Conservation (phyloP, 2,329 filamentous ascomycete species). For the Monosporascus sp. region DNA sequence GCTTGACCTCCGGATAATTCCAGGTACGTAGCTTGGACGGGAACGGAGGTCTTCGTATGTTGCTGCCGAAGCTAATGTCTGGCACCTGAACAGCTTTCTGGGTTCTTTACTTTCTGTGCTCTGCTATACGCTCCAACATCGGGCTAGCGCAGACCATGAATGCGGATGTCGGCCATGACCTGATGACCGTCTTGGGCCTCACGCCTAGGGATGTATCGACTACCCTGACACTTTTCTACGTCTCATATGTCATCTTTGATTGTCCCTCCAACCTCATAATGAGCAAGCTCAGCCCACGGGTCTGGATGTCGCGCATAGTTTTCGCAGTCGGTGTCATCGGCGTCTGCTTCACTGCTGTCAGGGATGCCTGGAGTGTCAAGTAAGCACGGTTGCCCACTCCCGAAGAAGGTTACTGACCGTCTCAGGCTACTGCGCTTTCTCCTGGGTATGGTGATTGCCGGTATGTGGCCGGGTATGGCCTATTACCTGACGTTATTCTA, state of each 20-base stretch:
- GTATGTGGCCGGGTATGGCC: conserved; percentile 94
- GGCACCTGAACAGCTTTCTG: conserved; percentile 60
- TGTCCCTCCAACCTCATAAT: conserved; percentile 84
- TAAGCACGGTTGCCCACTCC: conserved; percentile 30
- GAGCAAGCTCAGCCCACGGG: conserved; percentile 75
- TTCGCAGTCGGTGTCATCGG: conserved; percentile 82
- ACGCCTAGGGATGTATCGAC: conserved; percentile 74
- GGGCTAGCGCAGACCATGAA: conserved; percentile 97
- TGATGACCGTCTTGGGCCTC: conserved; percentile 65
- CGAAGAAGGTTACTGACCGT: not conserved
- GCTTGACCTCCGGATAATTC: conserved; percentile 55
- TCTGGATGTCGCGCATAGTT: conserved; percentile 91
- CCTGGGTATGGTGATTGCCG: conserved; percentile 80
- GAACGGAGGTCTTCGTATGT: not conserved
- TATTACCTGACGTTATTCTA: conserved; percentile 92
- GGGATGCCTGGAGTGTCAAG: conserved; percentile 80
- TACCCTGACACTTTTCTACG: conserved; percentile 83
- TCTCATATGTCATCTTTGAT: conserved; percentile 87
- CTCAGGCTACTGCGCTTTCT: conserved; percentile 70
- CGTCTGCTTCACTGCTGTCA: conserved; percentile 75
- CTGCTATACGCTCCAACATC: conserved; percentile 85
- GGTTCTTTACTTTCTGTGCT: conserved; percentile 87
- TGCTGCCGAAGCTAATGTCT: conserved; percentile 1
- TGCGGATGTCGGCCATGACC: conserved; percentile 60
- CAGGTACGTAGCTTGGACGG: conserved; percentile 32